Evolutionary conservation across 768 basidiomycete species (phyloP).

Genomic region (Boletus pseudo-olivaceus): DNA sequence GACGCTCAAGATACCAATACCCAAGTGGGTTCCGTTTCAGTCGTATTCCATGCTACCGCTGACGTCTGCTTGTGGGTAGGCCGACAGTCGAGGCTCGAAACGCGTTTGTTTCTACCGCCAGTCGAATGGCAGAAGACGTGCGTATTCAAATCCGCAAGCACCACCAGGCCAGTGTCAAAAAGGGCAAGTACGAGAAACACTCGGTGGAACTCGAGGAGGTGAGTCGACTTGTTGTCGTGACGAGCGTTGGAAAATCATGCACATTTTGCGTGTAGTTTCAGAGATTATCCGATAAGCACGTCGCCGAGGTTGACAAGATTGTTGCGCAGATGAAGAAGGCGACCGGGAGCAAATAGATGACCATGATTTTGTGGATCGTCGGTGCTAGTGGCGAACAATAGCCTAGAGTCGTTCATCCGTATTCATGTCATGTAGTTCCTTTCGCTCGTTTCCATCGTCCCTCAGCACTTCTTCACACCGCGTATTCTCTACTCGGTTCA

Average conservation of each 20-base stretch:
- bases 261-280: constrained; percentile 54
- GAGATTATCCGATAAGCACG: constrained; percentile 59
- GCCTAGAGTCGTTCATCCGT: neutral
- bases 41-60: neutral
- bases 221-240: neutral
- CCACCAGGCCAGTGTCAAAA: constrained; percentile 64
- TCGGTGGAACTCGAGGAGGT: constrained; percentile 69
- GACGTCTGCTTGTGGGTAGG: constrained; percentile 34
- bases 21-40: constrained; percentile 50
- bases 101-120: constrained; percentile 50
- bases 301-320: constrained; percentile 65
- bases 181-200: constrained; percentile 64
- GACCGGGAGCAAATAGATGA: constrained; percentile 31
- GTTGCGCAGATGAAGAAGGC: constrained; percentile 61
- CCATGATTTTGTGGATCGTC: neutral
- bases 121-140: constrained; percentile 68
- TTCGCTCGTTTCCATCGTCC: neutral
- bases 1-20: constrained; percentile 77
- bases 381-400: too few species aligned
- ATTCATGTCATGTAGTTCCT: neutral
- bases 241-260: neutral
- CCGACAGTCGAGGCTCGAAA: constrained; percentile 73
- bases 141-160: constrained; percentile 72
- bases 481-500: too few species aligned
- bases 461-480: too few species aligned